phyloP scores from a whole-genome alignment of 2,329 filamentous ascomycete species.

The Ophiosphaerella herpotricha region DNA sequence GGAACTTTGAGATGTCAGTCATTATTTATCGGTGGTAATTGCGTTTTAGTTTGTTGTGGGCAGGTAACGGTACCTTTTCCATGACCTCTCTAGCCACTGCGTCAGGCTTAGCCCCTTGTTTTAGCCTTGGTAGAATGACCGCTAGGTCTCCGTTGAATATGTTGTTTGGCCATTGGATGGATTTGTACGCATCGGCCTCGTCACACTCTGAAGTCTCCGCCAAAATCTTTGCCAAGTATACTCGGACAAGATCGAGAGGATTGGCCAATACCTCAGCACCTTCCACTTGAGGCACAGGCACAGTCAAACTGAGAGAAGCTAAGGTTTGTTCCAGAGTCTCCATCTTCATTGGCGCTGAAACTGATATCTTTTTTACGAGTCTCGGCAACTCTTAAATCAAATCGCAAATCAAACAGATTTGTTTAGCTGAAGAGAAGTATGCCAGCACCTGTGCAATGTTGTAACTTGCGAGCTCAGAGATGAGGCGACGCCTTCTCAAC shows the following conservation, averaged over 20 bases:
- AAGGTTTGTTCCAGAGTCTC: conserved; percentile 10
- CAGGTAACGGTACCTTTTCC: conserved; percentile 21
- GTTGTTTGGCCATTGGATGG: conserved; percentile 37
- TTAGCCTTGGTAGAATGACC: conserved; percentile 33
- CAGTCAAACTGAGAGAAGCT: not conserved
- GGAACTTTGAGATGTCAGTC: conserved; percentile 58
- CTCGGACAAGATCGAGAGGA: conserved; percentile 34
- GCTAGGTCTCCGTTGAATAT: conserved; percentile 37
- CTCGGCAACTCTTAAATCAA: too few species aligned
- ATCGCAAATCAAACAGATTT: too few species aligned
- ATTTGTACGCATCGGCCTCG: conserved; percentile 21
- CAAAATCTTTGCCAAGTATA: conserved; percentile 27
- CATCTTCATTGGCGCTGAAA: conserved; percentile 1
- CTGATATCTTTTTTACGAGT: too few species aligned
- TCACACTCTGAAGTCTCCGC: conserved; percentile 17
- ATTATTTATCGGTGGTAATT: not conserved
- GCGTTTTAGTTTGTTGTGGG: not conserved
- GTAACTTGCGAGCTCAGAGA: not conserved
- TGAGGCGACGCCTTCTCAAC: not conserved
- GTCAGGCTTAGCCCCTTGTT: conserved; percentile 24
- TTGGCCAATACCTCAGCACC: conserved; percentile 13
- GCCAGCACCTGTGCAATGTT: not conserved
- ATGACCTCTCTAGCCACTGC: conserved; percentile 23
- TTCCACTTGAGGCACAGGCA: not conserved
- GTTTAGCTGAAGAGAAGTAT: too few species aligned